Conservation (phyloP, 2,329 filamentous ascomycete genomes). For the Hypoxylon sp. region DNA sequence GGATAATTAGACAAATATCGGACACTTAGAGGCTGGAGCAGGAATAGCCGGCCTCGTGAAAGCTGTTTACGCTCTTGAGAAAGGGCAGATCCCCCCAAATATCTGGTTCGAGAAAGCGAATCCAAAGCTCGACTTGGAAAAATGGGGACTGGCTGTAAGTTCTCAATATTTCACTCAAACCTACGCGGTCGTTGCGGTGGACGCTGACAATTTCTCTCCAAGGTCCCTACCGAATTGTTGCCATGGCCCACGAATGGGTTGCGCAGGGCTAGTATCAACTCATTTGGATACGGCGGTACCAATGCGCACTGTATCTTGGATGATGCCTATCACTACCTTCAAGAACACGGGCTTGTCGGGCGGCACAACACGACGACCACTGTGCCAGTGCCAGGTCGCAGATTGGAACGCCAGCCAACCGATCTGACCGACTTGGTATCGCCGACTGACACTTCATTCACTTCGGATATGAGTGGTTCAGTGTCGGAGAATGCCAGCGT, state of each 20-base stretch:
- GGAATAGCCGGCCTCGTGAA: constrained; percentile 53
- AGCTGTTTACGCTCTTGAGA: constrained; percentile 49
- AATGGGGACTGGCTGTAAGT: constrained; percentile 50
- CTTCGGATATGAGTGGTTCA: constrained; percentile 45
- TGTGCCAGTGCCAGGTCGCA: constrained; percentile 40
- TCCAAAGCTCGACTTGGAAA: constrained; percentile 51
- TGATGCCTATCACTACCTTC: constrained; percentile 52
- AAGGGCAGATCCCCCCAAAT: constrained; percentile 51
- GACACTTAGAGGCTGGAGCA: constrained; percentile 50
- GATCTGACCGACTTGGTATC: constrained; percentile 28
- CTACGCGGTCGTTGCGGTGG: neutral
- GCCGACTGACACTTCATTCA: constrained; percentile 34
- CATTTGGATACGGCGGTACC: constrained; percentile 57
- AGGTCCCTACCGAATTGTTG: constrained; percentile 48
- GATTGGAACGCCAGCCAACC: constrained; percentile 2
- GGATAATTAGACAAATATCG: constrained; percentile 48
- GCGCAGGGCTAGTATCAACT: constrained; percentile 55
- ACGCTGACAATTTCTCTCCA: constrained; percentile 22
- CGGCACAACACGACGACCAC: constrained; percentile 46
- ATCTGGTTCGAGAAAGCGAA: constrained; percentile 52
- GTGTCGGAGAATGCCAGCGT: constrained; percentile 41
- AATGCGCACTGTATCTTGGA: constrained; percentile 57
- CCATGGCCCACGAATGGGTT: constrained; percentile 51
- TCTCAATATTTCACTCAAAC: neutral
- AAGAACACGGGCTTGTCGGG: constrained; percentile 46